Conservation (phyloP, 495 filamentous ascomycete species). For the Gamarada debralockiae region DNA sequence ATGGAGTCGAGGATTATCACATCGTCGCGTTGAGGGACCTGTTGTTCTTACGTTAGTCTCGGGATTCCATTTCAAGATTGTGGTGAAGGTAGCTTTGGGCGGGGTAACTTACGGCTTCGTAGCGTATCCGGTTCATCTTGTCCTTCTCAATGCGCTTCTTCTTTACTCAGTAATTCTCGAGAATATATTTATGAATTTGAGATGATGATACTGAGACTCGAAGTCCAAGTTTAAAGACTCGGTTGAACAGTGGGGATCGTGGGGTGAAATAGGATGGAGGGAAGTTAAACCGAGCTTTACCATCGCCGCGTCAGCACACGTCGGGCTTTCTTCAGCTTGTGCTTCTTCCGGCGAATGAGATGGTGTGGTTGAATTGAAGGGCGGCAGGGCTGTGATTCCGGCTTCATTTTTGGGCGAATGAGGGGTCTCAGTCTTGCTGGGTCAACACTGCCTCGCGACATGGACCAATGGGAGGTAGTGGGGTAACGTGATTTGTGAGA, state of each 20-base stretch:
- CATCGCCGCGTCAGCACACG: constrained; percentile 15
- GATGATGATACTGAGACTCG: no score
- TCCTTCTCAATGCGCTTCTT: neutral
- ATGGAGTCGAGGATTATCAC: constrained; percentile 8
- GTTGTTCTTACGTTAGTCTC: neutral
- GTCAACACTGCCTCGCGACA: no score
- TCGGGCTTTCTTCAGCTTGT: constrained; percentile 2
- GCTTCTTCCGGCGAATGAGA: neutral
- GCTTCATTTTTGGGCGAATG: no score
- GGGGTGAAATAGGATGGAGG: constrained; percentile 5
- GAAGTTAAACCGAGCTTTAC: neutral
- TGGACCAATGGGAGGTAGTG: no score
- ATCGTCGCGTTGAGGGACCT: constrained; percentile 19
- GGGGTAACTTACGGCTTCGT: constrained; percentile 11
- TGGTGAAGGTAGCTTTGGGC: neutral
- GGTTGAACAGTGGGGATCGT: neutral
- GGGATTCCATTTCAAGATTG: neutral
- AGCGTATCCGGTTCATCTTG: constrained; percentile 6
- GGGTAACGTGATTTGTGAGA: no score
- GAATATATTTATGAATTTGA: neutral
- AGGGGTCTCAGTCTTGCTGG: no score
- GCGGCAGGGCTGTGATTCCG: neutral
- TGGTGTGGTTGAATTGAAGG: neutral
- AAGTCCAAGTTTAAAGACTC: neutral
- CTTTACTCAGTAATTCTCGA: neutral